phyloP scores from a whole-genome alignment of 176 grass and related monocot species.

The Oryza punctata region DNA sequence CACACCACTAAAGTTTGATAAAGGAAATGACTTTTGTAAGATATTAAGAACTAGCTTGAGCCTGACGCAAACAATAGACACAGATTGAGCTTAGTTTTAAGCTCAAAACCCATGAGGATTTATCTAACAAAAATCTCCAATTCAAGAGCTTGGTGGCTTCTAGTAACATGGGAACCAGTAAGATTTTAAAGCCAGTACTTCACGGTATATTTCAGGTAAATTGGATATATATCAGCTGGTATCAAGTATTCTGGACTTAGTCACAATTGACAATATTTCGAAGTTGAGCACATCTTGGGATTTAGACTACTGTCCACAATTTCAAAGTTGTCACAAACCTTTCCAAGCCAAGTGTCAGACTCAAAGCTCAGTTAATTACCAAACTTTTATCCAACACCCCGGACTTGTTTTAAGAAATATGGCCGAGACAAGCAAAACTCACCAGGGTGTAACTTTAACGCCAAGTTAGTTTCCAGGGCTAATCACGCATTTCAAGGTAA shows the following conservation, averaged over 20 bases:
- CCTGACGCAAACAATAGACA: neutral
- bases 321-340: neutral
- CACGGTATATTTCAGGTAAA: neutral
- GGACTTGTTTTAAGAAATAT: neutral
- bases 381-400: neutral
- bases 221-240: neutral
- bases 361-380: slow-evolving; percentile 6
- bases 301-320: neutral
- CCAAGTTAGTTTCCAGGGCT: slow-evolving; percentile 1
- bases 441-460: neutral
- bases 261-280: neutral
- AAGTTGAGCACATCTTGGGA: neutral
- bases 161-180: neutral
- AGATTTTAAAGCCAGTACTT: neutral
- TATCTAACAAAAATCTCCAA: neutral
- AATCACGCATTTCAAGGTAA: neutral
- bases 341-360: neutral
- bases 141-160: neutral
- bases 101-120: neutral
- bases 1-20: neutral
- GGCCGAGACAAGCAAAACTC: neutral
- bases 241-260: neutral
- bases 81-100: neutral
- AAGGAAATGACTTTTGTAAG: neutral
- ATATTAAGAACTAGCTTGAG: neutral